Conservation (phyloP, 2,329 filamentous ascomycete genomes). For the Colletotrichum godetiae region DNA sequence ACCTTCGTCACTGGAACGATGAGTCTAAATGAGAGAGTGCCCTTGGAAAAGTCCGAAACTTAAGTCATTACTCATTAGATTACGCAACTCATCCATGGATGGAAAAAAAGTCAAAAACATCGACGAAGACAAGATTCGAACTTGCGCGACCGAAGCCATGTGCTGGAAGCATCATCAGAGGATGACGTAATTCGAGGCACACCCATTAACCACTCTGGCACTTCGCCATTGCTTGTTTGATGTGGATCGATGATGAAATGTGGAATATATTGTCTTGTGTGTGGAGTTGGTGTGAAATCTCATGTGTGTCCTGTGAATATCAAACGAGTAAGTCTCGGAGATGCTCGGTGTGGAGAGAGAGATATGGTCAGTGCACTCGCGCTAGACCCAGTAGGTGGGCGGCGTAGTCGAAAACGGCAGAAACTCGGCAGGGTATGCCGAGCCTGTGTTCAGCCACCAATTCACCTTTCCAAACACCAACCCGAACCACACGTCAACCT, state of each 20-base stretch:
- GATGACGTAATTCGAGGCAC: conserved; percentile 28
- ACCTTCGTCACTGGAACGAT: background rate
- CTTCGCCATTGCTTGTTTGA: background rate
- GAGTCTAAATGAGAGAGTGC: background rate
- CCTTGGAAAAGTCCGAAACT: background rate
- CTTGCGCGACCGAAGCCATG: conserved; percentile 34
- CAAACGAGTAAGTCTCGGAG: background rate
- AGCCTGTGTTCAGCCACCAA: background rate
- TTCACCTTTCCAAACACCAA: background rate
- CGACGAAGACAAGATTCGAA: conserved; percentile 34
- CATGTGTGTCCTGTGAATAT: background rate
- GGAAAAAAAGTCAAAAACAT: background rate
- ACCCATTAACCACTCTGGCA: conserved; percentile 32
- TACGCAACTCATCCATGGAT: background rate
- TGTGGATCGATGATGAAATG: background rate
- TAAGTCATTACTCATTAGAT: background rate
- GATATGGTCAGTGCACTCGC: background rate
- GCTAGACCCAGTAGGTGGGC: background rate
- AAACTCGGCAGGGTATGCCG: background rate
- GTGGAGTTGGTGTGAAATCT: background rate
- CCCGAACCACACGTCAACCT: background rate
- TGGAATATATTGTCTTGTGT: too few relatives aligned
- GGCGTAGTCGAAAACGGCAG: background rate
- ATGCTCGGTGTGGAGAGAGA: background rate
- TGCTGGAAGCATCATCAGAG: too few relatives aligned